A percentile compares a stretch with the other conserved stretches of the same genome.
Conservation (phyloP, 2,329 filamentous ascomycete genomes). For the Chaetoscypha palmicola region DNA sequence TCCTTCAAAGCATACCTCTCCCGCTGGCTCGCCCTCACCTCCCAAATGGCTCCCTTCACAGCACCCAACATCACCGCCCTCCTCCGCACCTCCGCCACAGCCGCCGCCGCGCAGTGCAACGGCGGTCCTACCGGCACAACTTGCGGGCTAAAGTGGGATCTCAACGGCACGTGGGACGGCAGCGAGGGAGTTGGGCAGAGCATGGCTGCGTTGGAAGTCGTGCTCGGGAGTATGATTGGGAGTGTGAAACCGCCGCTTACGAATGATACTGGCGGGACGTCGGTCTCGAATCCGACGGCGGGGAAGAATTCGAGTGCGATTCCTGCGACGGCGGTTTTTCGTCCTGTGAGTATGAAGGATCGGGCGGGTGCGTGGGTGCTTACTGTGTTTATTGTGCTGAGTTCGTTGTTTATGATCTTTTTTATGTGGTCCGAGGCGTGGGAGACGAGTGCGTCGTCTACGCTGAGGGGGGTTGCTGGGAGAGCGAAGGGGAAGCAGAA, state of each 20-base stretch:
- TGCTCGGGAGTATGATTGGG: conserved; percentile 51
- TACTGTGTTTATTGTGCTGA: conserved; percentile 37
- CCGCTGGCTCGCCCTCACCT: conserved; percentile 55
- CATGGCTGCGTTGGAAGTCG: conserved; percentile 61
- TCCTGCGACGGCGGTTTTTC: not conserved
- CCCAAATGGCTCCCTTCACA: conserved; percentile 58
- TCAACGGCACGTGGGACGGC: conserved; percentile 49
- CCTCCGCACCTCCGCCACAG: conserved; percentile 47
- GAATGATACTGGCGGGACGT: conserved; percentile 49
- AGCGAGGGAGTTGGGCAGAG: conserved; percentile 59
- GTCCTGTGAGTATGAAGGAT: conserved; percentile 43
- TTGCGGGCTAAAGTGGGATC: conserved; percentile 55
- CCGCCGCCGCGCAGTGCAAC: conserved; percentile 50
- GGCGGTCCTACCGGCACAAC: conserved; percentile 50
- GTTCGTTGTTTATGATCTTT: not conserved
- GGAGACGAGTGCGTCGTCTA: not conserved
- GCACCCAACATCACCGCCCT: conserved; percentile 45
- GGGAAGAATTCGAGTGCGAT: conserved; percentile 16
- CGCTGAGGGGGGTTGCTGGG: not conserved
- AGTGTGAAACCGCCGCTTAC: conserved; percentile 35
- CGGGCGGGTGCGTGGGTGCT: conserved; percentile 59
- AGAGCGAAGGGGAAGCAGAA: not conserved
- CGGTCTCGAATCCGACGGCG: conserved; percentile 33
- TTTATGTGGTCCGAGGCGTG: not conserved
- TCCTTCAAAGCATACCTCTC: conserved; percentile 59